Base-by-base conservation (phyloP, 2,329 filamentous ascomycete species). In the Microcyclospora tardicrescens region DNA sequence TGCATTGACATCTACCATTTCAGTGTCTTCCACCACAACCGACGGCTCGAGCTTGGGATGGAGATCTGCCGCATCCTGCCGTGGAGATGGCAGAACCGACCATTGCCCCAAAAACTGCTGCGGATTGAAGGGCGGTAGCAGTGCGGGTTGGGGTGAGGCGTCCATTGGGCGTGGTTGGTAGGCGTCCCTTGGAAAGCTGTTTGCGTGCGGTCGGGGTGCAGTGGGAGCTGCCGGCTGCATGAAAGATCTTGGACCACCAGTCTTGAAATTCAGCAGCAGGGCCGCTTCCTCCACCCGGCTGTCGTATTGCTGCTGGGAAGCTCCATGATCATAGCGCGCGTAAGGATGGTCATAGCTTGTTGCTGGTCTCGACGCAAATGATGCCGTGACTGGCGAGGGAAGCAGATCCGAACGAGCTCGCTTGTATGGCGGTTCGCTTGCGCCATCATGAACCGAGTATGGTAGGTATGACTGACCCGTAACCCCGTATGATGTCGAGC, bases 321-420 rank as follows among this genome's bases (percentile, higher is more conserved):
- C 19, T 24, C 19, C 19, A 8, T 24, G 19, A 24, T 24, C 19
- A 8, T 24, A 24, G 19, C 19, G 19, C 19, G 5, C 19, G 8
- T 24, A 61, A 54, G 39, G 51, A 43, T 60, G 60, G 47, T 24
- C 19, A 24, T 69, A 64, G 53, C 66, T 69, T 29, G 66, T 69
- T 34, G 62, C 61, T 12, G 67, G 67, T 41, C 67, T 53, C 28
- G 63, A 60, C 27, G 57, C 53, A 28, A 56, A 52, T 19, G 53
- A 49, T 34, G 61, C 54, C 14, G 62, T 55, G 16, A 61, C 58
- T 13, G 65, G 67, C 16, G 67, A 66, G 12, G 63, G 61, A 37
- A 69, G 59, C 47, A 71, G 63, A 49, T 77, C 75, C 33, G 75
- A 78, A 45, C 74, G 69, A 35, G 72, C 67, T 32, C 76, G 68